Base-by-base conservation (phyloP, 2,329 filamentous ascomycete genomes). In the Fusarium tjaetaba region DNA sequence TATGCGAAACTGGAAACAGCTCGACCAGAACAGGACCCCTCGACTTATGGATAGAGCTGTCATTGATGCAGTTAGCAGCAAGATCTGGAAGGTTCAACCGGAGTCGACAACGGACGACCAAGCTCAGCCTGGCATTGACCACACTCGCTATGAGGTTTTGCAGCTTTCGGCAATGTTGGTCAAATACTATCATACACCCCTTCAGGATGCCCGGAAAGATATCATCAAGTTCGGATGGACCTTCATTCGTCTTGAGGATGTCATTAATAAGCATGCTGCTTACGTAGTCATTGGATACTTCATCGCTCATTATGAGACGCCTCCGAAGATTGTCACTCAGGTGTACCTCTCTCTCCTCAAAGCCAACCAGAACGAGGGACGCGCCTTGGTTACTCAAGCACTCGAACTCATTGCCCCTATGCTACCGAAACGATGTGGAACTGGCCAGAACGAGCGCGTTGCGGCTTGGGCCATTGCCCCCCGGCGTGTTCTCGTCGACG, bases 211-310 rank as follows among this genome's bases (percentile, higher is more conserved):
- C 5, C 91, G 97, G 42, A 99, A 99, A 82, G 96, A 99, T 73
- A 96, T 99, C 71, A 99, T 99, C 79, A 98, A 98, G 83, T 99
- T 98, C 82, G 95, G 95, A 7, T 99, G 96, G 96, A 97, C 95
- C 24, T 98, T 97, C 80, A 99, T 99, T 78, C 91, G 94, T 30
- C 89, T 99, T n/a, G 97, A 99, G 79, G 96, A 99, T 81, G 94
- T 97, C 65, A 97, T 99, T 85, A 99, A 98, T 86, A 99, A 99
- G 82, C 96, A 98, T 81, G 96, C 96, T 2, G 95, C 96, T 6
- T 99, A 99, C 78, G 96, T 98, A 10, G 91, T 99, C 11, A 97
- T 99, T 70, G 95, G 94, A 6, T 99, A 98, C 82, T 99, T 99
- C 84, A 98, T 99, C 77, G 94, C 94, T 1, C 93, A 97, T 73